Conservation (phyloP, 805 yeast species). For the Candida endomychidarum region DNA sequence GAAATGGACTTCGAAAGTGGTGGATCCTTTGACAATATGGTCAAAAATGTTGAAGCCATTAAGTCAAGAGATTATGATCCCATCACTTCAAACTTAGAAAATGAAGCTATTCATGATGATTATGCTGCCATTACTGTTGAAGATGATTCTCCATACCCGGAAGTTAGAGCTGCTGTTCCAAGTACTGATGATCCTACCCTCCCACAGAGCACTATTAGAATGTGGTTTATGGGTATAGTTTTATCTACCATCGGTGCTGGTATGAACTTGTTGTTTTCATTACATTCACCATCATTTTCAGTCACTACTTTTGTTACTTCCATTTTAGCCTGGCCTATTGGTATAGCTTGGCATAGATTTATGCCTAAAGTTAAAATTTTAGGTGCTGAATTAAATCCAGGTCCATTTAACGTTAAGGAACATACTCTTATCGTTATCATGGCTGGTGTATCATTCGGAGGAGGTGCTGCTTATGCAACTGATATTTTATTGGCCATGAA, state of each 20-base stretch:
- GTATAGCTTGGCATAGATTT: slow-evolving; percentile 30
- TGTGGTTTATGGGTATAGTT: slow-evolving; percentile 50
- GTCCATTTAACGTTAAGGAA: slow-evolving; percentile 56
- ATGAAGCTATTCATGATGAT: slow-evolving; percentile 28
- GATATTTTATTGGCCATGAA: slow-evolving; percentile 22
- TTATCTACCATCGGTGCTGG: slow-evolving; percentile 53
- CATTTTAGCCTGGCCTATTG: slow-evolving; percentile 44
- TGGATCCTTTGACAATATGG: slow-evolving; percentile 2
- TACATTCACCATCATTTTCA: slow-evolving; percentile 49
- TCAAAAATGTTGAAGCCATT: slow-evolving; percentile 14
- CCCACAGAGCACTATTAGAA: slow-evolving; percentile 51
- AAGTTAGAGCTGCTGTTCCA: slow-evolving; percentile 60
- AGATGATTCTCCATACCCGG: slow-evolving; percentile 57
- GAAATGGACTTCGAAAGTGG: slow-evolving; percentile 4
- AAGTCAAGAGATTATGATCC: slow-evolving; percentile 35
- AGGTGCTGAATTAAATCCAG: slow-evolving; percentile 25
- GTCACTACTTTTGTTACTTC: slow-evolving; percentile 43
- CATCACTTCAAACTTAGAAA: slow-evolving; percentile 25
- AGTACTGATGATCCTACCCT: slow-evolving; percentile 49
- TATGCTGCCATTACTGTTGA: slow-evolving; percentile 43
- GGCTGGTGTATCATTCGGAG: slow-evolving; percentile 31
- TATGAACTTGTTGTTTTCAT: slow-evolving; percentile 54
- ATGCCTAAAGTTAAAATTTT: slow-evolving; percentile 38
- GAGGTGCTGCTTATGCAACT: slow-evolving; percentile 30
- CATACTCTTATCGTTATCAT: slow-evolving; percentile 60